Base-by-base conservation (phyloP, 768 basidiomycete species). In the Rossbeevera mucosa region DNA sequence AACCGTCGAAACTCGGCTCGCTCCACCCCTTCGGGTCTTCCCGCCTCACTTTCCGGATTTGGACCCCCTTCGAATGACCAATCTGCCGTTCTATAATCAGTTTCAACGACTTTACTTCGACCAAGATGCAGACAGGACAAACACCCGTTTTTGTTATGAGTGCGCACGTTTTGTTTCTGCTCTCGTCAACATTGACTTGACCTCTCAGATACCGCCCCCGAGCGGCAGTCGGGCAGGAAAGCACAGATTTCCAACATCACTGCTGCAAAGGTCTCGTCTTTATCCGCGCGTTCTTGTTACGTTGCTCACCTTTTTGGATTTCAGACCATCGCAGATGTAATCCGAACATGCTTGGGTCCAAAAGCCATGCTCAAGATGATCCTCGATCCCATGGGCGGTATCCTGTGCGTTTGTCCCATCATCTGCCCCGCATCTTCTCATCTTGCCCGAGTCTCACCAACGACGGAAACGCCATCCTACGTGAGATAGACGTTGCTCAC, bases 311-410 rank as follows among this genome's bases (percentile, higher is more conserved):
- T 7, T 21, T 14, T 3, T 20, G 22, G 16, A 36, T 36, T 45
- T 20, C 53, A 94, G 94, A 96, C 93, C 8, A 94, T 98, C 1
- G 93, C 95, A 56, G 96, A 98, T 78, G 94, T 99, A 5, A 97
- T 98, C 62, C 73, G 95, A 55, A 98, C 95, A 56, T 98, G 96
- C 80, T 71, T 98, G 30, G 96, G 94, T 1, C 95, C 95, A 1
- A 95, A 96, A 65, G 86, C 96, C 38, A 98, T 98, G 96, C 76
- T 98, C 48, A 99, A 98, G 79, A 98, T 99, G 96, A 96, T 98
- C 61, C 73, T 97, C 41, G 95, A 98, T 74, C 94, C 94, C 1
- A 98, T 99, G 96, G 96, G 96, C 48, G 96, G 96, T 49, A 98
- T 99, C 61, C 65, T 97, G 95, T 95, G 52, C 49, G 84, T 76